Conservation (phyloP, 306 rosid genomes). For the Glycine soja region DNA sequence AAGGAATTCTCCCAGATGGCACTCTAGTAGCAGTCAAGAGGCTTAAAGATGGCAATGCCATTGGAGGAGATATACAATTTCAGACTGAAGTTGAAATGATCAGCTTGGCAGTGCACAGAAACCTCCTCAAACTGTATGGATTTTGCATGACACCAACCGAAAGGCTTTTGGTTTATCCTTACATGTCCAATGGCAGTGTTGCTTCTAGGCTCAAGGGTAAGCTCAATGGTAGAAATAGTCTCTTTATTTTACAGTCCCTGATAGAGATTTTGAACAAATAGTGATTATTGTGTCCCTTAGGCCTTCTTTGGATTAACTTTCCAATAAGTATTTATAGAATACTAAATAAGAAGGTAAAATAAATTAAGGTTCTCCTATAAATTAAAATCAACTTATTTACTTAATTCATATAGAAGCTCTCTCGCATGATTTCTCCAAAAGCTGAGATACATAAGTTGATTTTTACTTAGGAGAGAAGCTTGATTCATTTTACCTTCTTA, state of each 20-base stretch:
- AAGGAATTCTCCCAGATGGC: constrained; percentile 84
- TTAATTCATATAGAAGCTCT: neutral
- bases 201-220: constrained; percentile 90
- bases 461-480: neutral
- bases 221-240: constrained; percentile 7
- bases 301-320: neutral
- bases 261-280: neutral
- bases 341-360: neutral
- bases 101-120: constrained; percentile 91
- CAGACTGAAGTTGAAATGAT: constrained; percentile 99
- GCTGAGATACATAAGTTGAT: neutral
- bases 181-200: constrained; percentile 97
- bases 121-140: constrained; percentile 84
- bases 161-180: constrained; percentile 88
- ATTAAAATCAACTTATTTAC: neutral
- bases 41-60: constrained; percentile 84
- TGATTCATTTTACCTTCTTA: neutral
- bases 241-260: neutral
- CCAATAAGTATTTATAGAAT: neutral
- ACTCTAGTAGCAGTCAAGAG: constrained; percentile 88
- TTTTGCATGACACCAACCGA: constrained; percentile 84
- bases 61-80: constrained; percentile 89
- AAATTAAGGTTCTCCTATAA: neutral
- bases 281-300: neutral
- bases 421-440: neutral